Evolutionary conservation across 192 early-diverging fungal species (phyloP), one percentile per base, ranked within the genome.

Genomic region (Backusella psychrophila): DNA sequence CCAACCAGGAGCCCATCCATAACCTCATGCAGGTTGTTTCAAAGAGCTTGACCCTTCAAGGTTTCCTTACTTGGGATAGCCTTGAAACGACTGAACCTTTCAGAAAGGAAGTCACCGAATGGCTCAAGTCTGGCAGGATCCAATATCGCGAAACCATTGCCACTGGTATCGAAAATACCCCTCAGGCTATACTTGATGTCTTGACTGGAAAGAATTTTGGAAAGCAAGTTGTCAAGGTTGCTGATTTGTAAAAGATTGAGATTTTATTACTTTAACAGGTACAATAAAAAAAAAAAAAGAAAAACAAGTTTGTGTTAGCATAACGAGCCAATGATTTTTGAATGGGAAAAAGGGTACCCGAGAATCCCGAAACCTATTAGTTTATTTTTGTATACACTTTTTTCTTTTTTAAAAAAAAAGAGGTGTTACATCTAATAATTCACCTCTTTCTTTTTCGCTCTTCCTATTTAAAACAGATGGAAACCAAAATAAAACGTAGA

Each of bases 131-230:
- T 4, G 87, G 88, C 36, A 90, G 92, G 80, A 81, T 94, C 42
- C 44, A 81, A 49, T 93, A 91, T 85, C 80, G 77, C 15, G 82
- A 90, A 12, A 77, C 87, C 53, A 75, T 92, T 73, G 71, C 75
- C 26, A 83, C 90, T 42, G 93, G 93, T 12, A 80, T 94, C 31
- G 93, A 93, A 73, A 87, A 84, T 38, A 89, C 89, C 19, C 86
- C 85, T 41, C 74, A 86, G 35, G 92, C 89, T n/a, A 83, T 93
- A 26, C 53, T 89, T 35, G 87, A 87, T 53, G 76, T 94, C 74
- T 81, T 92, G 49, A 74, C 85, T 6, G 93, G 93, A 69, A 87
- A 83, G 33, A 91, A 92, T 81, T 90, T 90, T 85, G 92, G 92
- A 59, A 93, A 91, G 83, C 73, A 82, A 33, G 79, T 89, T 33